Conservation (phyloP, 179 eudicot genomes). For the Spergularia azorica region DNA sequence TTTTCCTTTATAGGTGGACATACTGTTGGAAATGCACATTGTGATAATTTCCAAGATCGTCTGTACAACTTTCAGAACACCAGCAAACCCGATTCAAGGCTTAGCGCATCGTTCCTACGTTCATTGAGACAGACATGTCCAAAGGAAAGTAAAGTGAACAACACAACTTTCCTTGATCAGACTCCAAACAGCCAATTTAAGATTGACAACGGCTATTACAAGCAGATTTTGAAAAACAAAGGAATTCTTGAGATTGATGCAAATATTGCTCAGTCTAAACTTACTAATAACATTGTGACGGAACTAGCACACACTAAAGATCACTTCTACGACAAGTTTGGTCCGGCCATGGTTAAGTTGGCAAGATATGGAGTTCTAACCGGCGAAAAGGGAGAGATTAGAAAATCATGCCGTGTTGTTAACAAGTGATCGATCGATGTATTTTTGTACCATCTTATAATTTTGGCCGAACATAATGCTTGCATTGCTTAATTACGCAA, state of each 20-base stretch:
- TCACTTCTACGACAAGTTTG: slow-evolving; percentile 17
- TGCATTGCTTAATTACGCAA: too few relatives aligned
- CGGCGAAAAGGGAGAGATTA: slow-evolving; percentile 23
- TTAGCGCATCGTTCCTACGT: slow-evolving; percentile 11
- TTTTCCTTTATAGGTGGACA: slow-evolving; percentile 29
- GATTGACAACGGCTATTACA: slow-evolving; percentile 20
- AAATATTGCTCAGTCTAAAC: not conserved
- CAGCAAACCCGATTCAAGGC: slow-evolving; percentile 27
- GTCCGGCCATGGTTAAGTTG: slow-evolving; percentile 31
- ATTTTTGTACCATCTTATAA: too few relatives aligned
- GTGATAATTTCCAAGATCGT: slow-evolving; percentile 31
- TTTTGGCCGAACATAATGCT: too few relatives aligned
- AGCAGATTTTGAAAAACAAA: slow-evolving; percentile 14
- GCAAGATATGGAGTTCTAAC: slow-evolving; percentile 23
- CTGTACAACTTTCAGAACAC: slow-evolving; percentile 32
- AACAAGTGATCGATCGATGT: not conserved
- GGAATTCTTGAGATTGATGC: slow-evolving; percentile 18
- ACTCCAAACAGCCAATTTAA: slow-evolving; percentile 2
- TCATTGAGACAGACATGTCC: slow-evolving; percentile 32
- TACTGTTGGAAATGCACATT: slow-evolving; percentile 40
- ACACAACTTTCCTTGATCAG: slow-evolving; percentile 24
- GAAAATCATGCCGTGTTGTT: slow-evolving; percentile 10
- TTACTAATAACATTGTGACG: slow-evolving; percentile 12
- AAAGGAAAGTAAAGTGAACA: not conserved
- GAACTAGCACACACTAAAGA: slow-evolving; percentile 1